Conservation (phyloP, 2,329 filamentous ascomycete species). For the Beauveria medogensis region DNA sequence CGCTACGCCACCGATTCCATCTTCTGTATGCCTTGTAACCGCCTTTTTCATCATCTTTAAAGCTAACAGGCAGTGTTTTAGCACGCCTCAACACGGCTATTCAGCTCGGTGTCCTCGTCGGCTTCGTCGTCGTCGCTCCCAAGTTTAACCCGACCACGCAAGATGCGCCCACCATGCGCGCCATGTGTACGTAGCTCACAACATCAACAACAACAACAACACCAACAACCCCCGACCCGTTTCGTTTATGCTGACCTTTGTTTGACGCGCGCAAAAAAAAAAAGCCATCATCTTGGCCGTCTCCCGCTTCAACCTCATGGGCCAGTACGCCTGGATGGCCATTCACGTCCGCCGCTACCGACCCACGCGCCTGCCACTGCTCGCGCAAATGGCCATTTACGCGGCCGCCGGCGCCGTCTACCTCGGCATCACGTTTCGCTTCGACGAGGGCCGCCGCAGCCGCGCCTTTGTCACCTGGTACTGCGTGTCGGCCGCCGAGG, state of each 20-base stretch:
- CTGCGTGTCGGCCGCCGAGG: slow-evolving; percentile 44
- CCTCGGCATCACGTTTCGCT: slow-evolving; percentile 33
- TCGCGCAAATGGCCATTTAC: slow-evolving; percentile 28
- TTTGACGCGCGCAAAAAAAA: slow-evolving; percentile 13
- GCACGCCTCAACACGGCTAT: slow-evolving; percentile 48
- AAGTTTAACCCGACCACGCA: slow-evolving; percentile 34
- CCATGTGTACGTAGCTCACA: slow-evolving; percentile 28
- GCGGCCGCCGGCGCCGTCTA: slow-evolving; percentile 29
- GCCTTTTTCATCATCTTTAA: no score
- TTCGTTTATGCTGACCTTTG: background rate
- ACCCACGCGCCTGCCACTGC: slow-evolving; percentile 27
- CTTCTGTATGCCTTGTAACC: slow-evolving; percentile 31
- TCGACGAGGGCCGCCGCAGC: slow-evolving; percentile 24
- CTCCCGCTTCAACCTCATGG: slow-evolving; percentile 41
- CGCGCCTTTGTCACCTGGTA: slow-evolving; percentile 41
- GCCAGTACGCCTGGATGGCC: slow-evolving; percentile 44
- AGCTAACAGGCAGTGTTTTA: slow-evolving; percentile 9
- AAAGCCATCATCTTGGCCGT: slow-evolving; percentile 39
- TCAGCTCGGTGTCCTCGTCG: slow-evolving; percentile 57
- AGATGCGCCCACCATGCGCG: slow-evolving; percentile 28
- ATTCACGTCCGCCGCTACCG: slow-evolving; percentile 35
- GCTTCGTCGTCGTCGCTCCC: slow-evolving; percentile 53
- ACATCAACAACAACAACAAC: no score
- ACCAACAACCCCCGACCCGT: no score
- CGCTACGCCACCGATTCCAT: slow-evolving; percentile 57